phyloP scores from a whole-genome alignment of 2,329 filamentous ascomycete genomes.

The Ustulina deusta region DNA sequence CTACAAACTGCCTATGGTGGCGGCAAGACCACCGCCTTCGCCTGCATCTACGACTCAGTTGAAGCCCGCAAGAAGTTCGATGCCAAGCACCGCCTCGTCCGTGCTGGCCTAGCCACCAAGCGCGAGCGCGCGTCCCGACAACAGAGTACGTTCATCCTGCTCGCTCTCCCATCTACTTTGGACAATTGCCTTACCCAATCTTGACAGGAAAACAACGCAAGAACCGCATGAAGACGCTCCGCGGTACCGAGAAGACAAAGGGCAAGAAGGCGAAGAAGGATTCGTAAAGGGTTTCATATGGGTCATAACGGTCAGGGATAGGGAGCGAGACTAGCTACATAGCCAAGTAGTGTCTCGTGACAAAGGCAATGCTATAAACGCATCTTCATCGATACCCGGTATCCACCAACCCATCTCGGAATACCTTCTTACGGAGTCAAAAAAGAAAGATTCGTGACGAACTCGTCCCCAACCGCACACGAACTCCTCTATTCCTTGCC shows the following conservation, averaged over 20 bases:
- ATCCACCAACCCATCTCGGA: constrained; percentile 32
- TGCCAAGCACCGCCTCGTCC: constrained; percentile 95
- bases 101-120: constrained; percentile 92
- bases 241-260: constrained; percentile 98
- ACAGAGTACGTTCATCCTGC: constrained; percentile 85
- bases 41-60: constrained; percentile 91
- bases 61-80: constrained; percentile 99
- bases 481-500: constrained; percentile 4
- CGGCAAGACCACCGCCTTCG: constrained; percentile 99
- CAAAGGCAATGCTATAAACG: constrained; percentile 40
- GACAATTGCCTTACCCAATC: constrained; percentile 29
- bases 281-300: constrained; percentile 46
- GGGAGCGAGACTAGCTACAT: constrained; percentile 40
- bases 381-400: constrained; percentile 41
- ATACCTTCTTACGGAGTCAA: constrained; percentile 23
- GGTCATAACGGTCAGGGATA: constrained; percentile 39
- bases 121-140: constrained; percentile 98
- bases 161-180: constrained; percentile 20
- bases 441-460: constrained; percentile 33
- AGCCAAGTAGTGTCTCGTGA: constrained; percentile 40
- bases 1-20: constrained; percentile 99
- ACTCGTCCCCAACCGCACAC: constrained; percentile 19
- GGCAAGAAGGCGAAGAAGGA: constrained; percentile 95
- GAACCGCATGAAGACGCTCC: constrained; percentile 99
- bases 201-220: constrained; percentile 95